Percentiles rank a stretch among this genome's conserved stretches.
These are phyloP conservation scores for Bremia lactucae DNA, from an alignment of 352 stramenopile species.

Conservation along the genomic window DNA sequence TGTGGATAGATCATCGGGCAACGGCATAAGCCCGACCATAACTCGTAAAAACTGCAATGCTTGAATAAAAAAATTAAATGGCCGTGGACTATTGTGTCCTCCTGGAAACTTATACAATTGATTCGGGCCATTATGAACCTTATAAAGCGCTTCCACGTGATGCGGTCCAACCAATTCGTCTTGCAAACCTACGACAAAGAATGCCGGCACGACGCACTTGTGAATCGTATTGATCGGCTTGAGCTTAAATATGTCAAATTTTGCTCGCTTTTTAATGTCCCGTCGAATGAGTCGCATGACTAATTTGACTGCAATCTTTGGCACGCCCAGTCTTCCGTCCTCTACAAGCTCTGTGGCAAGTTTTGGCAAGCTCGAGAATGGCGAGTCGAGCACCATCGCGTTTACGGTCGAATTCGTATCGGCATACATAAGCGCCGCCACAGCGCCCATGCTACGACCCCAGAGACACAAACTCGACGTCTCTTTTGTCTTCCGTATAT, in stretches of 20 bases:
- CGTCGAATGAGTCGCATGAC: constrained; percentile 71
- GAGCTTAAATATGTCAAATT: constrained; percentile 85
- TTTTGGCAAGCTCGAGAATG: constrained; percentile 65
- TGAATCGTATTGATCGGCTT: constrained; percentile 65
- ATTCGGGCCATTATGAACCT: constrained; percentile 65
- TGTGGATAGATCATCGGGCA: constrained; percentile 44
- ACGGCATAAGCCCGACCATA: constrained; percentile 63
- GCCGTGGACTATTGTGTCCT: constrained; percentile 69
- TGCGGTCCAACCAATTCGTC: constrained; percentile 74
- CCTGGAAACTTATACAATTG: constrained; percentile 73
- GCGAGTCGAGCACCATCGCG: constrained; percentile 76
- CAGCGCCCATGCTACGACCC: constrained; percentile 73
- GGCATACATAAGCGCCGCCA: constrained; percentile 60
- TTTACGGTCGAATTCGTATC: constrained; percentile 46
- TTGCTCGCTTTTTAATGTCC: constrained; percentile 69
- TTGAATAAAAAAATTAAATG: constrained; percentile 70
- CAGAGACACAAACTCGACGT: constrained; percentile 59
- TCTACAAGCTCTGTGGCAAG: constrained; percentile 68
- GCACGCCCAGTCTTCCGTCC: constrained; percentile 71
- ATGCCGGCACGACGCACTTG: constrained; percentile 62
- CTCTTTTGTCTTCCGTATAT: constrained; percentile 41
- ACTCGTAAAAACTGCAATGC: constrained; percentile 70
- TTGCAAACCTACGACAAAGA: constrained; percentile 67
- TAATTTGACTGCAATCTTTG: constrained; percentile 72
- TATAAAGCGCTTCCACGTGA: constrained; percentile 62